A percentile compares a stretch with the other conserved stretches of the same genome.
These are phyloP conservation scores for Starmerella floris DNA, from an alignment of 805 yeast genomes.

Conservation along the genomic window DNA sequence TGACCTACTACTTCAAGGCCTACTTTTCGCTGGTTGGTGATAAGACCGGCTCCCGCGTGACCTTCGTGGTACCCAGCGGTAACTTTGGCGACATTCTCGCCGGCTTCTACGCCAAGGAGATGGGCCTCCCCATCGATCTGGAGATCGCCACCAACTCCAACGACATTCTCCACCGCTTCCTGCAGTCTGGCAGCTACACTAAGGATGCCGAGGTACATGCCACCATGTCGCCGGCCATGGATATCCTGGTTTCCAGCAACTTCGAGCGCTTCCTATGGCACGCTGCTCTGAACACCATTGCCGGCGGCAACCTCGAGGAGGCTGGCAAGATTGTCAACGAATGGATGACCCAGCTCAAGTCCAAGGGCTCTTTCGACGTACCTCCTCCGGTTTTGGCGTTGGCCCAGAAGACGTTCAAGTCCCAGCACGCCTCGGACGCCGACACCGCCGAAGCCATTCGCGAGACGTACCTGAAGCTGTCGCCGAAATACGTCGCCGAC, in stretches of 20 bases:
- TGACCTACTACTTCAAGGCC: slow-evolving; percentile 88
- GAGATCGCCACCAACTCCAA: slow-evolving; percentile 93
- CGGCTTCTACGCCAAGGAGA: slow-evolving; percentile 83
- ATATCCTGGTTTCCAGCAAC: slow-evolving; percentile 84
- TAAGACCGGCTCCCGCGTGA: slow-evolving; percentile 33
- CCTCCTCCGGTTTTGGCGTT: slow-evolving; percentile 48
- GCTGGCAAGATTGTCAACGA: slow-evolving; percentile 61
- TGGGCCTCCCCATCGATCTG: slow-evolving; percentile 88
- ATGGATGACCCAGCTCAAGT: slow-evolving; percentile 71
- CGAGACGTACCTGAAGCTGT: slow-evolving; percentile 43
- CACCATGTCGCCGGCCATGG: slow-evolving; percentile 97
- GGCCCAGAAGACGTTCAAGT: slow-evolving; percentile 58
- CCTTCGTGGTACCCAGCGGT: slow-evolving; percentile 93
- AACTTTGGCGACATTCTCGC: slow-evolving; percentile 97
- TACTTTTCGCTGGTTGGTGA: slow-evolving; percentile 50
- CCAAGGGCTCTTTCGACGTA: slow-evolving; percentile 63
- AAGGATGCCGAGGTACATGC: slow-evolving; percentile 64
- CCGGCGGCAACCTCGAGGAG: slow-evolving; percentile 38
- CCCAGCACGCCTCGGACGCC: slow-evolving; percentile 66
- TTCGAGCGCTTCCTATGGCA: slow-evolving; percentile 96
- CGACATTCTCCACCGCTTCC: slow-evolving; percentile 85
- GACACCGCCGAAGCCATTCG: slow-evolving; percentile 74
- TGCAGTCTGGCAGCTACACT: slow-evolving; percentile 73
- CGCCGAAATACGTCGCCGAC: slow-evolving; percentile 67
- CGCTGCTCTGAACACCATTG: slow-evolving; percentile 60